Percentiles rank a stretch among this genome's conserved stretches.
These are phyloP conservation scores for Penicilliopsis zonata DNA, from an alignment of 495 filamentous ascomycete genomes.

Conservation along the genomic window DNA sequence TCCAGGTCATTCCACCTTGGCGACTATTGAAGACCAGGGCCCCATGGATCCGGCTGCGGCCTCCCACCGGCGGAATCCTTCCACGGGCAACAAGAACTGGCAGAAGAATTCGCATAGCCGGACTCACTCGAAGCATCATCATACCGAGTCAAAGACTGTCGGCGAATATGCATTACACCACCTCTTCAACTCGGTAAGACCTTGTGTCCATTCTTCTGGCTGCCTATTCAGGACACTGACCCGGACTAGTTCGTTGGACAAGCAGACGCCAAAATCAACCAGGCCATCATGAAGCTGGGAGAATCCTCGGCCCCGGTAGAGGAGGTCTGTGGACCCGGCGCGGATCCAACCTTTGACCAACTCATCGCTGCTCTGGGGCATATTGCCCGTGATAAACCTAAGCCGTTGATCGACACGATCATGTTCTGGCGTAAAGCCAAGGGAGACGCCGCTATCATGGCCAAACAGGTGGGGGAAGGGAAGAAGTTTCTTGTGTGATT, in stretches of 20 bases:
- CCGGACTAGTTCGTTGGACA: slow-evolving; percentile 47
- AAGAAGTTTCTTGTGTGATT: background rate
- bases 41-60: slow-evolving; percentile 14
- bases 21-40: slow-evolving; percentile 32
- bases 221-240: slow-evolving; percentile 10
- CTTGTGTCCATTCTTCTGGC: no score
- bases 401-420: slow-evolving; percentile 88
- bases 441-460: slow-evolving; percentile 65
- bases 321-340: slow-evolving; percentile 76
- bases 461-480: slow-evolving; percentile 49
- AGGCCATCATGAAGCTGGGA: slow-evolving; percentile 61
- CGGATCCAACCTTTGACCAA: slow-evolving; percentile 87
- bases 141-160: slow-evolving; percentile 72
- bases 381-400: slow-evolving; percentile 87
- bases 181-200: slow-evolving; percentile 75
- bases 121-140: slow-evolving; percentile 69
- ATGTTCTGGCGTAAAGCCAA: slow-evolving; percentile 96
- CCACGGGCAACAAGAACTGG: slow-evolving; percentile 49
- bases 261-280: slow-evolving; percentile 86
- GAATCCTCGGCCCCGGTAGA: slow-evolving; percentile 75
- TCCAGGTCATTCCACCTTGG: slow-evolving; percentile 18
- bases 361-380: slow-evolving; percentile 85
- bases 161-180: slow-evolving; percentile 96
- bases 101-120: slow-evolving; percentile 66
- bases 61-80: slow-evolving; percentile 27